Conservation (phyloP, 2,329 filamentous ascomycete genomes). For the Ceratocystis harringtonii region DNA sequence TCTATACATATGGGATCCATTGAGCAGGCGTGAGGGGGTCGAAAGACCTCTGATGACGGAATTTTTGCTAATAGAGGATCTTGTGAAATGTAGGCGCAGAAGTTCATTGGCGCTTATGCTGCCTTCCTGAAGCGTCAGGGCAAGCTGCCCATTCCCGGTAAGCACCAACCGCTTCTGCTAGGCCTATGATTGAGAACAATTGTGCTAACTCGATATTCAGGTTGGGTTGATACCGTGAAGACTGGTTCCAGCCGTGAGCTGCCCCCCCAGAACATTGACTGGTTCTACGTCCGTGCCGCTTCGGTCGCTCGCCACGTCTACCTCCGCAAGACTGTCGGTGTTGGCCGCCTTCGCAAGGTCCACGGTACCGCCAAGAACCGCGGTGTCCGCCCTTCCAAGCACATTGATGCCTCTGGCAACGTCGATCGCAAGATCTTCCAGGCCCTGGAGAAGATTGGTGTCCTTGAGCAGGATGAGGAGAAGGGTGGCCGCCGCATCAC, state of each 20-base stretch:
- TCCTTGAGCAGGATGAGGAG: conserved; percentile 93
- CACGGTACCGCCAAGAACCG: conserved; percentile 98
- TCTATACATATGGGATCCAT: conserved; percentile 20
- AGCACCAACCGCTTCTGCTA: conserved; percentile 24
- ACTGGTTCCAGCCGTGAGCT: conserved; percentile 93
- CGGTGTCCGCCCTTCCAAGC: conserved; percentile 75
- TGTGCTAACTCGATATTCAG: conserved; percentile 29
- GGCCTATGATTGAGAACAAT: not conserved
- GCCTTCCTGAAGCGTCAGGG: conserved; percentile 89
- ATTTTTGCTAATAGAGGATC: conserved; percentile 51
- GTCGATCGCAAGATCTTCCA: conserved; percentile 98
- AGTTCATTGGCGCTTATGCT: conserved; percentile 77
- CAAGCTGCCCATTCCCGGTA: conserved; percentile 82
- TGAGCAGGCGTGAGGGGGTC: conserved; percentile 60
- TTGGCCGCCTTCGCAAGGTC: conserved; percentile 90
- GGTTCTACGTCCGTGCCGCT: conserved; percentile 84
- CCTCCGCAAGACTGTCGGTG: conserved; percentile 97
- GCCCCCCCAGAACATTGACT: conserved; percentile 95
- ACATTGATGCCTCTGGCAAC: conserved; percentile 86
- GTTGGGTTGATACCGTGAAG: conserved; percentile 99
- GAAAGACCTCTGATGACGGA: conserved; percentile 61
- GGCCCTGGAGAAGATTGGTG: conserved; percentile 97
- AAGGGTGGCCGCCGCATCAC: conserved; percentile 98
- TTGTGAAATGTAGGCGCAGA: conserved; percentile 50
- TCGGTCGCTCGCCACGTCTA: conserved; percentile 97